phyloP scores from a whole-genome alignment of 73 alveolate species.

The Uronychia setigera region DNA sequence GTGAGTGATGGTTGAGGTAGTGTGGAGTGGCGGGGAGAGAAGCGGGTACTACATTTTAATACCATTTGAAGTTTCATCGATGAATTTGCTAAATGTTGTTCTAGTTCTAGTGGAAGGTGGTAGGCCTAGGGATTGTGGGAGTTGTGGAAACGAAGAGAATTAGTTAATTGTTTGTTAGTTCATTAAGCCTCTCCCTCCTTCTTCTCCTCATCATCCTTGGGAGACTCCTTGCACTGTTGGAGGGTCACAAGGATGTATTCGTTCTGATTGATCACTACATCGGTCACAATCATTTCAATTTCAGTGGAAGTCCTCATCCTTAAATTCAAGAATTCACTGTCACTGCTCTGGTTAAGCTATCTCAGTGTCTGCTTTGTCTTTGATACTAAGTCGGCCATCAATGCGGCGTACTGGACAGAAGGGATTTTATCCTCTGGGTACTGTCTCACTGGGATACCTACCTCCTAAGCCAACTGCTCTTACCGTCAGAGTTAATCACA shows the following conservation, averaged over 20 bases:
- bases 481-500: constrained; percentile 60
- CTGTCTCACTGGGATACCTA: constrained; percentile 57
- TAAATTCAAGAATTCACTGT: constrained; percentile 54
- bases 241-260: constrained; percentile 55
- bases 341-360: constrained; percentile 50
- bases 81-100: too few species aligned
- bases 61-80: too few species aligned
- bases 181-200: constrained; percentile 14
- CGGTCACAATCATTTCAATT: constrained; percentile 59
- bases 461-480: too few species aligned
- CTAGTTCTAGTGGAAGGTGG: too few species aligned
- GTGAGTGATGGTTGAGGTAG: too few species aligned
- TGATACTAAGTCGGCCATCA: constrained; percentile 60
- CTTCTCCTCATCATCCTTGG: neutral
- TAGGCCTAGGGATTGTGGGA: too few species aligned
- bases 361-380: constrained; percentile 62
- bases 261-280: constrained; percentile 46
- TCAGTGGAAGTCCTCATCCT: constrained; percentile 66
- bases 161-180: too few species aligned
- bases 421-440: constrained; percentile 58
- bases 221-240: constrained; percentile 27
- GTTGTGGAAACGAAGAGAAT: too few species aligned
- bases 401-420: constrained; percentile 62
- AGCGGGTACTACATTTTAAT: too few species aligned
- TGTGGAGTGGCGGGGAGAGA: too few species aligned